Percentiles rank a stretch among this genome's conserved stretches.
Evolutionary conservation across 306 rosid species (phyloP).

Genomic region (Sicyos baderoa): DNA sequence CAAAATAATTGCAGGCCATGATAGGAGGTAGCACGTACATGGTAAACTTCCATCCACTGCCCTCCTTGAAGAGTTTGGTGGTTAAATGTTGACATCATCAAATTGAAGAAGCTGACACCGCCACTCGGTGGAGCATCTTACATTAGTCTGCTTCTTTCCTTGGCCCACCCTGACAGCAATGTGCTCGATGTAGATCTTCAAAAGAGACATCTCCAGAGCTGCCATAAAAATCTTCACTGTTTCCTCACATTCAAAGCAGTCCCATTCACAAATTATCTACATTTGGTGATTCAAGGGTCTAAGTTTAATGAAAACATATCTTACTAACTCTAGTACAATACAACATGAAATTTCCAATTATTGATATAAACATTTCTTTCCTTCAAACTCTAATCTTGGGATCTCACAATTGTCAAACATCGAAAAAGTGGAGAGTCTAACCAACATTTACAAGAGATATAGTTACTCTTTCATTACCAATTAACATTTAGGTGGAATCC

Average conservation of each 20-base stretch:
- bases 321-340: neutral
- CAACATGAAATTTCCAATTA: neutral
- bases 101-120: conserved; percentile 23
- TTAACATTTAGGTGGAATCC: too few species aligned
- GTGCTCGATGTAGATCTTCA: conserved; percentile 12
- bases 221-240: conserved; percentile 11
- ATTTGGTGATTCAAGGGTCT: neutral
- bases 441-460: too few species aligned
- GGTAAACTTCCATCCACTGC: conserved; percentile 5
- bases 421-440: too few species aligned
- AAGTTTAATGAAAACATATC: neutral
- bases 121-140: conserved; percentile 25
- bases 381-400: too few species aligned
- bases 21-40: conserved; percentile 16
- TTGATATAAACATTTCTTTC: neutral
- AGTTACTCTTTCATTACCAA: too few species aligned
- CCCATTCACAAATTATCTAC: neutral
- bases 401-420: too few species aligned
- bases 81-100: conserved; percentile 25
- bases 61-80: conserved; percentile 19
- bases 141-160: conserved; percentile 5
- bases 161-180: conserved; percentile 16
- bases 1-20: conserved; percentile 13
- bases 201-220: conserved; percentile 9
- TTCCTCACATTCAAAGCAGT: conserved; percentile 12